Evolutionary conservation across 441 rosid species (phyloP).

Genomic region (Eutrema salsugineum): DNA sequence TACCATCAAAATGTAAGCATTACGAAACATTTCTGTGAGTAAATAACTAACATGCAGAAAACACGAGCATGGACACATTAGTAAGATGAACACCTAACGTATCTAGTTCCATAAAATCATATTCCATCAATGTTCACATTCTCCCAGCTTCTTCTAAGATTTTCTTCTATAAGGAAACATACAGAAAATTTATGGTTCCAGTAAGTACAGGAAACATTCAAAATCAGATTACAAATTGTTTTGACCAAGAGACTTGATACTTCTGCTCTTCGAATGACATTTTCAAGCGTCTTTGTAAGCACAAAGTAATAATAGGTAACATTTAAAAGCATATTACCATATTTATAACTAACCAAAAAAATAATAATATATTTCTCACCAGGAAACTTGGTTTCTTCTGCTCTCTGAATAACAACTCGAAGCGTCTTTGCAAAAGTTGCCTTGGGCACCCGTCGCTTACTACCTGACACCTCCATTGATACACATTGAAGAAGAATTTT

Average conservation of each 20-base stretch:
- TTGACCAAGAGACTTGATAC: constrained; percentile 54
- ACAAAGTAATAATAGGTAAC: constrained; percentile 1
- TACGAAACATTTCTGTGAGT: constrained; percentile 5
- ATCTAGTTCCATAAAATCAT: background rate
- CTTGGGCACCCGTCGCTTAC: constrained; percentile 74
- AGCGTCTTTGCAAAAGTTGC: constrained; percentile 63
- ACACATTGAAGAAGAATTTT: constrained; percentile 70
- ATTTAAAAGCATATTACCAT: background rate
- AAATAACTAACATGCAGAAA: constrained; percentile 13
- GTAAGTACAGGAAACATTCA: constrained; percentile 1
- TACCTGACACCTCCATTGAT: constrained; percentile 62
- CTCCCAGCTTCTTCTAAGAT: constrained; percentile 14
- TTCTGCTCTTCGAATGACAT: constrained; percentile 51
- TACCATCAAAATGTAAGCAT: constrained; percentile 1
- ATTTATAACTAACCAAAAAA: background rate
- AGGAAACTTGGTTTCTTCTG: constrained; percentile 65
- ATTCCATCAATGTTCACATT: constrained; percentile 8
- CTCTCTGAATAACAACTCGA: constrained; percentile 67
- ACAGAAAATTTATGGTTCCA: background rate
- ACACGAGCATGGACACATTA: background rate
- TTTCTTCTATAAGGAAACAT: constrained; percentile 1
- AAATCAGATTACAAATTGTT: background rate
- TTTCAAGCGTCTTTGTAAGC: constrained; percentile 54
- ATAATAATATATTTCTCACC: constrained; percentile 42
- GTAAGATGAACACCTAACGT: constrained; percentile 7